Evolutionary conservation across 108 stramenopile species (phyloP), one percentile per base, ranked within the genome.

Genomic region (Cyclotella baltica): DNA sequence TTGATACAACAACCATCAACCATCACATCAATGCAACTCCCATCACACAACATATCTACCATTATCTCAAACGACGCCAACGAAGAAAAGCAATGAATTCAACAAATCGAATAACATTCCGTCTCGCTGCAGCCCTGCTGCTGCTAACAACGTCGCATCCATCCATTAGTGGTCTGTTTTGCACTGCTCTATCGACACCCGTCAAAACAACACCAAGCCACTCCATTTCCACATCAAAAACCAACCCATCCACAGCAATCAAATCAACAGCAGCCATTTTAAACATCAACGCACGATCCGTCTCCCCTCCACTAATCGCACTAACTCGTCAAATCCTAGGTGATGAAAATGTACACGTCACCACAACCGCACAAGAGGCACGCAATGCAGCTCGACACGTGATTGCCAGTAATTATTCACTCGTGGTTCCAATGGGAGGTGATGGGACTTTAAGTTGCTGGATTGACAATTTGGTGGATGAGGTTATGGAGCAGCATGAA

Each of bases 401-500:
- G n/a, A 31, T 20, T 13, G 0, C 9, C 9, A 27, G 52, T 5
- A 70, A 67, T 13, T 73, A 85, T 53, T 80, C 51, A 11, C 34
- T 88, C 34, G 86, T 92, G 3, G 67, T 92, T 47, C 88, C 91
- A 19, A 78, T 88, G 0, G 91, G 91, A 11, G 91, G 91, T 2
- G 91, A 92, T 82, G 91, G 91, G 18, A 92, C 91, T 0, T 63
- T 92, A 40, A 87, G 83, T 18, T 68, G 83, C 6, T 77, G 86
- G 73, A 75, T 92, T 18, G 80, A 91, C 56, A 33, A 48, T 1
- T 46, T 90, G 71, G 81, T 81, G 51, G 65, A 85, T 35, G 75
- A 82, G 57, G 30, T 76, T 27, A 0, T 76, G 1, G 23, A 61
- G 22, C 59, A 37, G 33, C 29, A 36, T 52, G n/a, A 27, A 13